Percentiles rank a stretch among this genome's conserved stretches.
These are phyloP conservation scores for Rhodotorula sphaerocarpa DNA, from an alignment of 768 basidiomycete species.

Conservation along the genomic window DNA sequence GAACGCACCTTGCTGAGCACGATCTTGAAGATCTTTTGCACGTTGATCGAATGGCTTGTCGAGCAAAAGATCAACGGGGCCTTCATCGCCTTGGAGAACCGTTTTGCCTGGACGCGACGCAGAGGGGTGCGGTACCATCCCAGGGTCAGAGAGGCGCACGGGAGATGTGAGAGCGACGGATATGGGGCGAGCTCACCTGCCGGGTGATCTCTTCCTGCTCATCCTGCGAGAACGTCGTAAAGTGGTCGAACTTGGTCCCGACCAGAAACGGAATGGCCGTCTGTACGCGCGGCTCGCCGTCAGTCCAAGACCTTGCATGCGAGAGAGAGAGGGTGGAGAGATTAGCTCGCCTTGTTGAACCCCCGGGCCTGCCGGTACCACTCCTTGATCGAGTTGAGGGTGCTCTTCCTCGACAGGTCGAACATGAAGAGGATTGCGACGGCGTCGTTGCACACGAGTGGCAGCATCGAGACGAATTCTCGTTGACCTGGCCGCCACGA, in stretches of 20 bases:
- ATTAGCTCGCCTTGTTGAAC: conserved; percentile 79
- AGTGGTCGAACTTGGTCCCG: conserved; percentile 97
- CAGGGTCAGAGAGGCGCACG: background rate
- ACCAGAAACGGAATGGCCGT: conserved; percentile 97
- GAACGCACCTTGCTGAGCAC: conserved; percentile 71
- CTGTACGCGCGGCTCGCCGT: conserved; percentile 46
- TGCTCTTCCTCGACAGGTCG: conserved; percentile 92
- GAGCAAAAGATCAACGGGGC: conserved; percentile 99
- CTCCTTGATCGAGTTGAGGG: conserved; percentile 96
- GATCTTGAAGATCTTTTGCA: conserved; percentile 99
- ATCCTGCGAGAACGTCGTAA: conserved; percentile 87
- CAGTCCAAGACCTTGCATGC: no score
- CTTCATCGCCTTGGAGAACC: conserved; percentile 98
- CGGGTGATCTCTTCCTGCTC: conserved; percentile 99
- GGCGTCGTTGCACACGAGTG: conserved; percentile 74
- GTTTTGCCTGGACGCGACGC: conserved; percentile 62
- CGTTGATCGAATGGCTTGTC: conserved; percentile 96
- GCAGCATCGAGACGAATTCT: conserved; percentile 64
- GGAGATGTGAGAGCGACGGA: background rate
- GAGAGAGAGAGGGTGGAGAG: background rate
- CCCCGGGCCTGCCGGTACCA: conserved; percentile 99
- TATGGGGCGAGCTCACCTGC: conserved; percentile 53
- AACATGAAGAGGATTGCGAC: conserved; percentile 99
- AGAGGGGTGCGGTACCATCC: no score
- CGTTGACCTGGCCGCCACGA: conserved; percentile 51